A percentile compares a stretch with the other conserved stretches of the same genome.
These are phyloP conservation scores for Lipomyces yamadae DNA, from an alignment of 805 yeast species.

Conservation along the genomic window DNA sequence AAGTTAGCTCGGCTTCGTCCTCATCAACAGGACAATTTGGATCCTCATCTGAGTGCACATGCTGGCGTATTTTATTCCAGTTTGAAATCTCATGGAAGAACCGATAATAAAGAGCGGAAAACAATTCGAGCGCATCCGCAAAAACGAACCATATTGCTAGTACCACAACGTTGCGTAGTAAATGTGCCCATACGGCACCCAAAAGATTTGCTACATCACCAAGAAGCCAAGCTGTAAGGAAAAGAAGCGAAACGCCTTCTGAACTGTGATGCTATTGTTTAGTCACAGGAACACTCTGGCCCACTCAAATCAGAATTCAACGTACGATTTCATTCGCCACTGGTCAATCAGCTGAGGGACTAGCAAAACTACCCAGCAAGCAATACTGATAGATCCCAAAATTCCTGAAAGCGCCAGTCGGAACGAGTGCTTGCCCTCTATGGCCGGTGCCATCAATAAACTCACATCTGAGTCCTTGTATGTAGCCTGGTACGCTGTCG, in stretches of 20 bases:
- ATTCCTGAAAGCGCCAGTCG: conserved; percentile 28
- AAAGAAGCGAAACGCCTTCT: conserved; percentile 74
- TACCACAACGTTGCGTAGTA: conserved; percentile 70
- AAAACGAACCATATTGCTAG: conserved; percentile 78
- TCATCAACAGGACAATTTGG: conserved; percentile 4
- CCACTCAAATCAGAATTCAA: neutral
- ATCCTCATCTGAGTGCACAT: neutral
- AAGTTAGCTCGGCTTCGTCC: conserved; percentile 6
- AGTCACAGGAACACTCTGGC: neutral
- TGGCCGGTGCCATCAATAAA: neutral
- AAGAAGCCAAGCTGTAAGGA: conserved; percentile 68
- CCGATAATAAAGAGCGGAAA: conserved; percentile 63
- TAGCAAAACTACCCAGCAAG: conserved; percentile 78
- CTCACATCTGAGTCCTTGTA: neutral
- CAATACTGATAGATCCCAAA: conserved; percentile 71
- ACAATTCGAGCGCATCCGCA: conserved; percentile 65
- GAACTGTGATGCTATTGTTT: conserved; percentile 50
- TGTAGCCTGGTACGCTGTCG: neutral
- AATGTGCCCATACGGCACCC: conserved; percentile 72
- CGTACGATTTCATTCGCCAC: conserved; percentile 64
- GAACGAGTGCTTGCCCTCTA: neutral
- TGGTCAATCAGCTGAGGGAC: conserved; percentile 81
- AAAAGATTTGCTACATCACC: conserved; percentile 72
- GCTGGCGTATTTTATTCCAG: neutral
- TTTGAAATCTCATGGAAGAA: neutral